These are phyloP conservation scores for Nothophaeocryptopus gaeumannii DNA, from an alignment of 2,329 filamentous ascomycete genomes.

Conservation along the genomic window DNA sequence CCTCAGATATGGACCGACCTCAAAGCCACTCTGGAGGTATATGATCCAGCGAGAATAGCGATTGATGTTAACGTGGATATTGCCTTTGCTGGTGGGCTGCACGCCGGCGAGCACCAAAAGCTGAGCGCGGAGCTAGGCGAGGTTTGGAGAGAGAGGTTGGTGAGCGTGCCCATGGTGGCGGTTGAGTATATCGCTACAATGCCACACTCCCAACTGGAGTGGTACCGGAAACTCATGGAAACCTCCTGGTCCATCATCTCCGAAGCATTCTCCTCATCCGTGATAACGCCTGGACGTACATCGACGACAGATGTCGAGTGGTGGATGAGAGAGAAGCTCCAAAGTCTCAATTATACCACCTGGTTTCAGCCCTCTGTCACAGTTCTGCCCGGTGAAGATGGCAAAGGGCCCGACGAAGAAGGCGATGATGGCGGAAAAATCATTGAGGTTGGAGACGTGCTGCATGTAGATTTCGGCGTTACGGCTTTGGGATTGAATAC, in stretches of 20 bases:
- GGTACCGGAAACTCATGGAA: constrained; percentile 22
- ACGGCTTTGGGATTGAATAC: constrained; percentile 24
- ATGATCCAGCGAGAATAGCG: constrained; percentile 15
- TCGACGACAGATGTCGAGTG: constrained; percentile 23
- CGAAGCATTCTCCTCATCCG: constrained; percentile 19
- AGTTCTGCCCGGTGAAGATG: constrained; percentile 7
- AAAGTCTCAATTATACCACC: constrained; percentile 21
- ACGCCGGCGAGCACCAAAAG: constrained; percentile 15
- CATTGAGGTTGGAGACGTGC: constrained; percentile 18
- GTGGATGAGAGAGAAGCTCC: constrained; percentile 24
- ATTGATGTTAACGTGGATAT: constrained; percentile 20
- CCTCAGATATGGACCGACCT: constrained; percentile 13
- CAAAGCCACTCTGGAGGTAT: constrained; percentile 7
- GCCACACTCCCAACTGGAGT: constrained; percentile 14
- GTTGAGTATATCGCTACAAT: constrained; percentile 24
- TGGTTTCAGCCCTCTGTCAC: constrained; percentile 24
- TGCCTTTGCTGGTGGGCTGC: constrained; percentile 22
- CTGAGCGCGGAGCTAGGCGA: constrained; percentile 7
- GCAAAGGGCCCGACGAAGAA: background rate
- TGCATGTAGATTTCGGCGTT: constrained; percentile 24
- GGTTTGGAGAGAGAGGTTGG: too few species aligned
- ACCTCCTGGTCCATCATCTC: constrained; percentile 21
- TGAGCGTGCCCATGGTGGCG: too few species aligned
- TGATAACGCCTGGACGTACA: constrained; percentile 16
- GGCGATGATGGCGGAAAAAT: background rate